phyloP scores from a whole-genome alignment of 441 rosid species.

The Eutrema salsugineum region DNA sequence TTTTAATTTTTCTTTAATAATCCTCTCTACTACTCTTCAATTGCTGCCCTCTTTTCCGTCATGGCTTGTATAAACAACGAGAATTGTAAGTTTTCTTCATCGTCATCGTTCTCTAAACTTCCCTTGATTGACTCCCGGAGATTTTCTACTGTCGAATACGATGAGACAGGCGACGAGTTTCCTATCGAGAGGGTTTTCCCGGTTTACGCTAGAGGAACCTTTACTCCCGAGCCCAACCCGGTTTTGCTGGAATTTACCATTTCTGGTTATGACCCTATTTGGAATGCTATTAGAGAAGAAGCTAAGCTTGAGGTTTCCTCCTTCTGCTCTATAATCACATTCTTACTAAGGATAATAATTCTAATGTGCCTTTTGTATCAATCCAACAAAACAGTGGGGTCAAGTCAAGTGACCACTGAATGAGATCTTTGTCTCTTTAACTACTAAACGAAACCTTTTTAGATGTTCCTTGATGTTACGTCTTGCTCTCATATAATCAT shows the following conservation, averaged over 20 bases:
- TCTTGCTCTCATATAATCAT: background rate
- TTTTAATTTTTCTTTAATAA: background rate
- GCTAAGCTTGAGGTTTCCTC: slow-evolving; percentile 65
- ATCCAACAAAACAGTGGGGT: slow-evolving; percentile 1
- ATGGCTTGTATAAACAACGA: background rate
- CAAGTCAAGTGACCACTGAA: background rate
- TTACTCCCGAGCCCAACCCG: slow-evolving; percentile 28
- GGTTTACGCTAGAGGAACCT: slow-evolving; percentile 61
- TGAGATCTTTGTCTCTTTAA: background rate
- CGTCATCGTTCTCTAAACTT: background rate
- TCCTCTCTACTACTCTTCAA: background rate
- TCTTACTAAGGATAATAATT: background rate
- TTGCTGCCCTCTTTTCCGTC: background rate
- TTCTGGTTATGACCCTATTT: slow-evolving; percentile 57
- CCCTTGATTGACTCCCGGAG: slow-evolving; percentile 24
- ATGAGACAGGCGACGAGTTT: background rate
- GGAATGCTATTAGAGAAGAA: slow-evolving; percentile 66
- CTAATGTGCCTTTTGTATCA: background rate
- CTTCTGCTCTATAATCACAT: background rate
- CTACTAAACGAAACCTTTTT: background rate
- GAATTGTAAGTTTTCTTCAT: background rate
- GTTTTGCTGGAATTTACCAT: slow-evolving; percentile 13
- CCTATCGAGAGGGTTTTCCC: slow-evolving; percentile 65
- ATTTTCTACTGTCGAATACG: background rate
- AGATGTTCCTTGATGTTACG: background rate